A percentile compares a stretch with the other conserved stretches of the same genome.
Conservation (phyloP, 2,329 filamentous ascomycete genomes). For the Coniochaeta sp. region DNA sequence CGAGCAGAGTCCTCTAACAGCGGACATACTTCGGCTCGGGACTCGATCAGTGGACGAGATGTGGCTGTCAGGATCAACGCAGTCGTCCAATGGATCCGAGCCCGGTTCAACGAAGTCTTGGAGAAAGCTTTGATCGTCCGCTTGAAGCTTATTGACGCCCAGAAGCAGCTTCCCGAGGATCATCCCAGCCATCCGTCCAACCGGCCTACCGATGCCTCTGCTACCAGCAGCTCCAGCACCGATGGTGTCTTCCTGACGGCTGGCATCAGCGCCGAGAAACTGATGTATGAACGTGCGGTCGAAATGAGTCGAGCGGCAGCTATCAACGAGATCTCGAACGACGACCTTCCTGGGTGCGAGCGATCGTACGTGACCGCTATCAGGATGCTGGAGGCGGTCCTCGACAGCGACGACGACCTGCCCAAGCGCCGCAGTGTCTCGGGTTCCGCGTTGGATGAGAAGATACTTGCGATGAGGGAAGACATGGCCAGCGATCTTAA, state of each 20-base stretch:
- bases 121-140: slow-evolving; percentile 96
- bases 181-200: slow-evolving; percentile 84
- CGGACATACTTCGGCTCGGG: slow-evolving; percentile 29
- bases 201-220: slow-evolving; percentile 49
- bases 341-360: slow-evolving; percentile 81
- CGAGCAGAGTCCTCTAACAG: slow-evolving; percentile 50
- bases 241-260: slow-evolving; percentile 80
- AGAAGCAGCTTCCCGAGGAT: slow-evolving; percentile 73
- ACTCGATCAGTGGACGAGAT: slow-evolving; percentile 37
- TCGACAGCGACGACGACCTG: slow-evolving; percentile 70
- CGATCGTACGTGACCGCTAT: slow-evolving; percentile 91
- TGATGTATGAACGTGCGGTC: slow-evolving; percentile 95
- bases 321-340: slow-evolving; percentile 90
- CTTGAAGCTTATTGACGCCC: slow-evolving; percentile 77
- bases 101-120: slow-evolving; percentile 91
- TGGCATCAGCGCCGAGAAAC: slow-evolving; percentile 87
- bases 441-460: slow-evolving; percentile 32
- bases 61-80: slow-evolving; percentile 72
- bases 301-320: slow-evolving; percentile 95
- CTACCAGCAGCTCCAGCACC: slow-evolving; percentile 54
- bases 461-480: slow-evolving; percentile 27
- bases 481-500: slow-evolving; percentile 43
- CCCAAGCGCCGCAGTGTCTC: slow-evolving; percentile 26
- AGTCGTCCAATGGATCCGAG: slow-evolving; percentile 91
- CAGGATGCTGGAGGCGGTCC: slow-evolving; percentile 86